These are phyloP conservation scores for Omphalotus olearius DNA, from an alignment of 1,284 basidiomycete genomes.

Conservation along the genomic window DNA sequence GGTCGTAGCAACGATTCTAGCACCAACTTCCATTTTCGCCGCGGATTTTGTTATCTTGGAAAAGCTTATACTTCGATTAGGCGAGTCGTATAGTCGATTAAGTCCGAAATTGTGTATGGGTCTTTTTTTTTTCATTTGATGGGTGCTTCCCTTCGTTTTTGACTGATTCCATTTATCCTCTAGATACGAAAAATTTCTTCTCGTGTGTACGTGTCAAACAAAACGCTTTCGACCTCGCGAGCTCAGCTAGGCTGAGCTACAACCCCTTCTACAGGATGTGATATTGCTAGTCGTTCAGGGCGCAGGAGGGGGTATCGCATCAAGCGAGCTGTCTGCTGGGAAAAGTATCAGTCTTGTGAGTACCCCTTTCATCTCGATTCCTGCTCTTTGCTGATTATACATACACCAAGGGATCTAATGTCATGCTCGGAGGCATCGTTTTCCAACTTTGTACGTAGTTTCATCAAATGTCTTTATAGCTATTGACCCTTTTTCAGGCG, in stretches of 20 bases:
- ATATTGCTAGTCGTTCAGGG: not conserved
- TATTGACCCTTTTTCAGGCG: not conserved
- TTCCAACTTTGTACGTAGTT: not conserved
- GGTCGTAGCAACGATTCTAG: not conserved
- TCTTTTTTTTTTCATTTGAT: not conserved
- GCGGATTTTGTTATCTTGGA: too few species aligned
- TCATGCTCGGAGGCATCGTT: not conserved
- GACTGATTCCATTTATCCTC: too few species aligned
- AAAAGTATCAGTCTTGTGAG: slow-evolving; percentile 1
- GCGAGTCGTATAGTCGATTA: too few species aligned
- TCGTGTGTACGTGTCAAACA: not conserved
- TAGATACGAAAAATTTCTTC: slow-evolving; percentile 7
- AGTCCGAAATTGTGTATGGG: not conserved
- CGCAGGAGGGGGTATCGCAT: slow-evolving; percentile 3
- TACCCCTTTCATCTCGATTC: not conserved
- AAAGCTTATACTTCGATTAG: too few species aligned
- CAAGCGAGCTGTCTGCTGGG: not conserved
- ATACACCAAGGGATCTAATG: not conserved
- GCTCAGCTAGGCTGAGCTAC: too few species aligned
- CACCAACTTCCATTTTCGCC: too few species aligned
- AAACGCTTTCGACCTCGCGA: too few species aligned
- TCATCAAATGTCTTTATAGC: not conserved
- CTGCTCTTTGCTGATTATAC: not conserved
- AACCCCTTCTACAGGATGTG: not conserved
- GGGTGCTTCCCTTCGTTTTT: not conserved